phyloP scores from a whole-genome alignment of 148 eudicot species.

The Camellia sinensis region DNA sequence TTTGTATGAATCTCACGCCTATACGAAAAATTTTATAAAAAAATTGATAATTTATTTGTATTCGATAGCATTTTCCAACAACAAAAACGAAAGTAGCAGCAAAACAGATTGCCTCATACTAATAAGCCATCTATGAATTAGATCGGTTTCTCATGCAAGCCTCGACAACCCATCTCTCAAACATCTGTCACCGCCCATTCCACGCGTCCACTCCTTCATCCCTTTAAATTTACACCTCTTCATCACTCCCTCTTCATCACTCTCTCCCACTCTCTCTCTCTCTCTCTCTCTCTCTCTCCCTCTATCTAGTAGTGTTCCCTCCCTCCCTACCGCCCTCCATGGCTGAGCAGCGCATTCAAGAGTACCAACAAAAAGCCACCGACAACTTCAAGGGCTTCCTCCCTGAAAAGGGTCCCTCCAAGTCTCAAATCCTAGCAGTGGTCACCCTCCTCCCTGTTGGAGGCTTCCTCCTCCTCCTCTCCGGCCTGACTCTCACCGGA shows the following conservation, averaged over 20 bases:
- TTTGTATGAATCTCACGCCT: too few species aligned
- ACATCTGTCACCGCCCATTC: constrained; percentile 26
- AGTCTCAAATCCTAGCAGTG: constrained; percentile 35
- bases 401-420: constrained; percentile 24
- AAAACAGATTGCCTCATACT: constrained; percentile 1
- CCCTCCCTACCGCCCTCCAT: constrained; percentile 17
- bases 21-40: too few species aligned
- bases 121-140: background rate
- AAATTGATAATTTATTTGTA: too few species aligned
- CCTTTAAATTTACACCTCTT: background rate
- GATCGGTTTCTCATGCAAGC: background rate
- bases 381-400: constrained; percentile 14
- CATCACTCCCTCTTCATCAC: background rate
- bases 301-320: background rate
- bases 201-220: constrained; percentile 18
- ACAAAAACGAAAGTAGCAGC: background rate
- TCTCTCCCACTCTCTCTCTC: background rate
- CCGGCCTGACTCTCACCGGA: constrained; percentile 43
- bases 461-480: constrained; percentile 42
- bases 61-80: background rate
- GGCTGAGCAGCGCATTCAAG: constrained; percentile 22
- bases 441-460: constrained; percentile 46
- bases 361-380: constrained; percentile 6
- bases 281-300: background rate
- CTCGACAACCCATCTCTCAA: constrained; percentile 7